Evolutionary conservation across 345 rosid species (phyloP), one percentile per base, ranked within the genome.

Genomic region (Ceriops decandra): DNA sequence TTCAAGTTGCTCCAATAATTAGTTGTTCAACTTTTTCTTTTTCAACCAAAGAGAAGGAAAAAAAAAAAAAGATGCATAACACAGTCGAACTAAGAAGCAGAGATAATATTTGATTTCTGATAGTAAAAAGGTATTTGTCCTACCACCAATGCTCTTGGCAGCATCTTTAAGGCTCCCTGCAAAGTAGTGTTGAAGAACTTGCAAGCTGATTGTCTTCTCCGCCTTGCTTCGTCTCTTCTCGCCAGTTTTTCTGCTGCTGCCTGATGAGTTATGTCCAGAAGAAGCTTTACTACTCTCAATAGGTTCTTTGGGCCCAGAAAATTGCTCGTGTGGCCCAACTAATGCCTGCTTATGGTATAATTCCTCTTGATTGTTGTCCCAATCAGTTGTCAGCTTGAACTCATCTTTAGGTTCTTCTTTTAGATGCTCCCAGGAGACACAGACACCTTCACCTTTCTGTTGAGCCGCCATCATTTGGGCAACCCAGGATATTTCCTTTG

Each of bases 111-210:
- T 54, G 59, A 67, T 70, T 57, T 79, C 52, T 38, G 62, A 63
- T 26, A 66, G 51, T 57, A 69, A 53, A 62, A 72, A 70, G 51
- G 51, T 31, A 64, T 68, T 68, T 61, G 68, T 68, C 91, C 71
- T 87, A 93, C 97, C 97, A 4, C 97, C 97, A 75, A 93, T 85
- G 70, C 87, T 89, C 79, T 89, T 90, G 57, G 97, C 98, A 66
- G 97, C 98, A 83, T 93, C 97, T 74, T 90, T 89, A 63, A 93
- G 98, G 82, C 97, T 93, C 74, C 98, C 98, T 0, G 97, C 88
- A 61, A 90, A 93, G 79, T 93, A 77, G 36, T 90, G 97, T 64
- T 83, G 86, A 61, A 93, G 98, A 71, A 85, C 91, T 24, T 90
- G 79, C 80, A 93, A 84, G 80, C 93, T 87, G 79, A 93, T 89